Percentiles rank a stretch among this genome's conserved stretches.
These are phyloP conservation scores for Mycena sp. DNA, from an alignment of 1,284 basidiomycete species.

Conservation along the genomic window DNA sequence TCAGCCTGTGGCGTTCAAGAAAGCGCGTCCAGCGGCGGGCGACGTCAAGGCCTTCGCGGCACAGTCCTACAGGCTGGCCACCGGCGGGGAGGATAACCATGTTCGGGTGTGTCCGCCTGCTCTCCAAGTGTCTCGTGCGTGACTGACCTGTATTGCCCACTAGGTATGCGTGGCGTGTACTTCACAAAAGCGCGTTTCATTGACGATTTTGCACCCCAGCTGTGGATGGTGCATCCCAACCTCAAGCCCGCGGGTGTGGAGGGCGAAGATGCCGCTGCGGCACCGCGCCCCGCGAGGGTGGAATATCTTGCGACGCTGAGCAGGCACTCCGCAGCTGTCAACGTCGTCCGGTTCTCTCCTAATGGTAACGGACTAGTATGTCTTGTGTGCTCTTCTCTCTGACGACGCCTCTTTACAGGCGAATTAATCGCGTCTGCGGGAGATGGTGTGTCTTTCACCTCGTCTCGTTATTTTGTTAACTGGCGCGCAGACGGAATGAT, in stretches of 20 bases:
- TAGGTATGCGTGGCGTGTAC: conserved; percentile 7
- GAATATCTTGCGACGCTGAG: conserved; percentile 96
- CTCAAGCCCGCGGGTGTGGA: conserved; percentile 77
- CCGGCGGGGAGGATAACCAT: conserved; percentile 97
- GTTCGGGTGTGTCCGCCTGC: conserved; percentile 70
- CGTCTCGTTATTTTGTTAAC: too few relatives aligned
- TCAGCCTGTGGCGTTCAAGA: conserved; percentile 82
- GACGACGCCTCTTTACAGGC: conserved; percentile 53
- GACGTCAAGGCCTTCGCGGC: conserved; percentile 48
- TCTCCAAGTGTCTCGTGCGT: background rate
- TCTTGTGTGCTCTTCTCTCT: background rate
- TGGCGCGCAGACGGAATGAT: conserved; percentile 85
- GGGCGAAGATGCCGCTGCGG: conserved; percentile 51
- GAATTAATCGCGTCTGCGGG: conserved; percentile 93
- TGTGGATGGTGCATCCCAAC: conserved; percentile 94
- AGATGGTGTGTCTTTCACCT: conserved; percentile 56
- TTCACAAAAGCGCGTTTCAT: conserved; percentile 53
- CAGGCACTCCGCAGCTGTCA: conserved; percentile 95
- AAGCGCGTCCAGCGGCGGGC: conserved; percentile 67
- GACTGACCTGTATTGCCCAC: conserved; percentile 7
- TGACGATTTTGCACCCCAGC: conserved; percentile 42
- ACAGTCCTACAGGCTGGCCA: conserved; percentile 90
- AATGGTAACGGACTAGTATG: conserved; percentile 68
- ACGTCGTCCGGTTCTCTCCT: conserved; percentile 96
- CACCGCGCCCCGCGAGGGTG: conserved; percentile 84